Evolutionary conservation across 495 filamentous ascomycete species (phyloP).

Genomic region (Lophiostoma macrostomum): DNA sequence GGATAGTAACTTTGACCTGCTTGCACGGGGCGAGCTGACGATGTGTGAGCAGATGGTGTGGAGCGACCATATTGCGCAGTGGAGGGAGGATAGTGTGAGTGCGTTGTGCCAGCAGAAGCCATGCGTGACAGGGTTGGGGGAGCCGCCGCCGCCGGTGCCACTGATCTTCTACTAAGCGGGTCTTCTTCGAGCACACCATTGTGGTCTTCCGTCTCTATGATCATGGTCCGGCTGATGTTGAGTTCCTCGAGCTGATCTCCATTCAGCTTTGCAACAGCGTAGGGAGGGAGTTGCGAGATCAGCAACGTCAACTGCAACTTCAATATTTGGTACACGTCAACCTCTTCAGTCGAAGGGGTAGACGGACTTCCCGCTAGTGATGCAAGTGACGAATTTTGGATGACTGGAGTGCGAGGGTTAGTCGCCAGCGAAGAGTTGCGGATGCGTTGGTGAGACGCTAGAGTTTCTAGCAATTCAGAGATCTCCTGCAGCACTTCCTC

Average conservation of each 20-base stretch:
- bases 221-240: constrained; percentile 77
- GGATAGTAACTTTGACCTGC: constrained; percentile 34
- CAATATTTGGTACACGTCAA: constrained; percentile 68
- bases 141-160: constrained; percentile 30
- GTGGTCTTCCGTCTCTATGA: constrained; percentile 67
- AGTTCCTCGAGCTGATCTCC: constrained; percentile 78
- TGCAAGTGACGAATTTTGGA: constrained; percentile 46
- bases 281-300: constrained; percentile 74
- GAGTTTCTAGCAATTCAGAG: constrained; percentile 77
- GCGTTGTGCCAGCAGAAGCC: constrained; percentile 15
- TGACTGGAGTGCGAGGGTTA: constrained; percentile 42
- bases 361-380: constrained; percentile 46
- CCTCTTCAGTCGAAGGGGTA: constrained; percentile 63
- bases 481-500: constrained; percentile 76
- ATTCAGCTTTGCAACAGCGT: constrained; percentile 79
- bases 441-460: constrained; percentile 82
- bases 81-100: constrained; percentile 22
- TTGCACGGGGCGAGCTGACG: constrained; percentile 18
- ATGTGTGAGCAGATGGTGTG: constrained; percentile 21
- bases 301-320: constrained; percentile 69
- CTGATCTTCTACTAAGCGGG: too few relatives aligned
- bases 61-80: constrained; percentile 38
- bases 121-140: constrained; percentile 21
- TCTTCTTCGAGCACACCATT: constrained; percentile 86
- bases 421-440: constrained; percentile 62